Percentiles rank a stretch among this genome's conserved stretches.
These are phyloP conservation scores for Aurifilum marmelostoma DNA, from an alignment of 2,329 filamentous ascomycete genomes.

Conservation along the genomic window DNA sequence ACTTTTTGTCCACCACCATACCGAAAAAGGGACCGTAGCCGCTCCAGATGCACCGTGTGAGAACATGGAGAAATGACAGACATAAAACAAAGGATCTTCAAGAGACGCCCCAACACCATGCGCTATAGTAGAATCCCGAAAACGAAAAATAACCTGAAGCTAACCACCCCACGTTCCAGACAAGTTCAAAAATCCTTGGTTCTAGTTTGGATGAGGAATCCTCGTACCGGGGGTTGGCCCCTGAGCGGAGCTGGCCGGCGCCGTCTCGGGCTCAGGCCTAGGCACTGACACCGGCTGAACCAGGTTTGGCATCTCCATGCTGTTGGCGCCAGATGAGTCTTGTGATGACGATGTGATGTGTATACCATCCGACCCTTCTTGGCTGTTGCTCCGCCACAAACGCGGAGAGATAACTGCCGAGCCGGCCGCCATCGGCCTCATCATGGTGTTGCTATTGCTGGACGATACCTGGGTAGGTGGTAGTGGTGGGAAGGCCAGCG, in stretches of 20 bases:
- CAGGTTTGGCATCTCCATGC: not conserved
- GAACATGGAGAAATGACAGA: not conserved
- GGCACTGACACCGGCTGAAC: not conserved
- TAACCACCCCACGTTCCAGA: slow-evolving; percentile 3
- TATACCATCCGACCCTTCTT: slow-evolving; percentile 1
- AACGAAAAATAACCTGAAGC: not conserved
- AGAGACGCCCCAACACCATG: slow-evolving; percentile 10
- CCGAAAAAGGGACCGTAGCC: not conserved
- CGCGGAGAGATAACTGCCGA: slow-evolving; percentile 20
- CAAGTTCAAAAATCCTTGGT: not conserved
- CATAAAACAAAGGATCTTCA: not conserved
- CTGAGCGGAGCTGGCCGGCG: not conserved
- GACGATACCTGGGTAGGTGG: slow-evolving; percentile 16
- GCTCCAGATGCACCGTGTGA: slow-evolving; percentile 16
- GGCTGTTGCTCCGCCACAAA: slow-evolving; percentile 26
- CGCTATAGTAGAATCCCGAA: not conserved
- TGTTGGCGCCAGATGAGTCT: not conserved
- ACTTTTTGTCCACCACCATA: not conserved
- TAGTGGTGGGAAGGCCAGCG: slow-evolving; percentile 10
- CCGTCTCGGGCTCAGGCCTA: slow-evolving; percentile 1
- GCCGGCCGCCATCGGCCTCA: slow-evolving; percentile 10
- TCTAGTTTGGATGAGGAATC: not conserved
- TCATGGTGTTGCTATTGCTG: slow-evolving; percentile 3
- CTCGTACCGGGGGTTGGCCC: slow-evolving; percentile 15
- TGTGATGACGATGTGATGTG: slow-evolving; percentile 17